Base-by-base conservation (phyloP, 352 stramenopile species). In the Globisporangium parvum region DNA sequence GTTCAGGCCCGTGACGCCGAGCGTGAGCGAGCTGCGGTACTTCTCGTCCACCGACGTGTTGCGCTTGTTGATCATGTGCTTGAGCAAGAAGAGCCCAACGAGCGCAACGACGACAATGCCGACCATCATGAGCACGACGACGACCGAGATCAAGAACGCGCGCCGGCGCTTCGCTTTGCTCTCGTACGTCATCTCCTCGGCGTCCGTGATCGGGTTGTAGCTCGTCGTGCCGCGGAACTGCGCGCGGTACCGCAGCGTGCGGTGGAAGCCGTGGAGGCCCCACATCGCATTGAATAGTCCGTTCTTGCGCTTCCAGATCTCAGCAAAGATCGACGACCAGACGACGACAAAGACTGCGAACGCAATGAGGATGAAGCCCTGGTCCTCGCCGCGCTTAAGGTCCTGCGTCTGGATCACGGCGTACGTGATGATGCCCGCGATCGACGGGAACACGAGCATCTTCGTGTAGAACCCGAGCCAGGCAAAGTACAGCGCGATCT, bases 401-500 rank as follows among this genome's bases (percentile, higher is more conserved):
- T 79, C 52, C 3, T 69, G 66, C 6, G 62, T 75, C 59, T 88
- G 66, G 18, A 87, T 65, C 11, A 85, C 79, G 14, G 69, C 55
- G 53, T 80, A 94, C 17, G 92, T 88, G 49, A 91, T 78, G 48
- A 96, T 71, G 17, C 89, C 89, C 0, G 82, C 66, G 10, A 94
- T 75, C 10, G 79, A 67, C 14, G 88, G 86, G 40, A 95, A 76
- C 1, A 96, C 21, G 4, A 97, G 73, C 83, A 95, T 93, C 71
- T 93, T 93, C n/a, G 88, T 97, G 73, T 96, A 97, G 55, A 95
- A 96, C 11, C 88, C 87, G 33, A 97, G 73, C 78, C 87, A 97
- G 11, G 86, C 87, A 63, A 97, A 97, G 62, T 97, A 97, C 26
- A 97, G 77, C 28, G 82, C 87, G 17, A 96, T 81, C 55, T 92